Percentiles rank a stretch among this genome's conserved stretches.
Conservation (phyloP, 169 alveolate genomes). For the Theileria luwenshuni region DNA sequence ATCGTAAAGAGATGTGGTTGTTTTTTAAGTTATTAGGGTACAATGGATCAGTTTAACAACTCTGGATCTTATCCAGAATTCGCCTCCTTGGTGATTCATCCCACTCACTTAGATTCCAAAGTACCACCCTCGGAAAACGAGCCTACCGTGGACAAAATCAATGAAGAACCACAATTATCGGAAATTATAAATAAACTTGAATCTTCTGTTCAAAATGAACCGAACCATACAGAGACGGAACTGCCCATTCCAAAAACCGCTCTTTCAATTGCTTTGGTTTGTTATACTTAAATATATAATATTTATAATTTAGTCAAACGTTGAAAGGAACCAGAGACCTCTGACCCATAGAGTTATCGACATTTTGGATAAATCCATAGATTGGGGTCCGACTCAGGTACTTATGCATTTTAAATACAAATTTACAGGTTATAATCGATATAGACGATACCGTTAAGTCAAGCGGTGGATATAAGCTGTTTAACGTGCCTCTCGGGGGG, state of each 20-base stretch:
- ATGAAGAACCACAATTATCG: background rate
- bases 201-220: background rate
- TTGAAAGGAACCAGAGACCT: slow-evolving; percentile 13
- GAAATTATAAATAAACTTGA: background rate
- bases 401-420: slow-evolving; percentile 11
- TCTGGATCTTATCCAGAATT: background rate
- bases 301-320: slow-evolving; percentile 15
- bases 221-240: background rate
- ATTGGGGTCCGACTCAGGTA: slow-evolving; percentile 72
- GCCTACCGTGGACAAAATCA: background rate
- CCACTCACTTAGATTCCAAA: background rate
- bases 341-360: slow-evolving; percentile 34
- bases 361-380: slow-evolving; percentile 43
- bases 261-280: slow-evolving; percentile 3
- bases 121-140: background rate
- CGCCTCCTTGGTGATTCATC: background rate
- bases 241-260: slow-evolving; percentile 17
- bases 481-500: slow-evolving; percentile 82
- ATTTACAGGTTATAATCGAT: slow-evolving; percentile 77
- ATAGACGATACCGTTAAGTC: slow-evolving; percentile 84
- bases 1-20: background rate
- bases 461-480: slow-evolving; percentile 81
- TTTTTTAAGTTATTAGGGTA: background rate
- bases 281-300: background rate
- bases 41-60: background rate